Evolutionary conservation across 176 grass and related monocot species (phyloP).

Genomic region (Themeda triandra): DNA sequence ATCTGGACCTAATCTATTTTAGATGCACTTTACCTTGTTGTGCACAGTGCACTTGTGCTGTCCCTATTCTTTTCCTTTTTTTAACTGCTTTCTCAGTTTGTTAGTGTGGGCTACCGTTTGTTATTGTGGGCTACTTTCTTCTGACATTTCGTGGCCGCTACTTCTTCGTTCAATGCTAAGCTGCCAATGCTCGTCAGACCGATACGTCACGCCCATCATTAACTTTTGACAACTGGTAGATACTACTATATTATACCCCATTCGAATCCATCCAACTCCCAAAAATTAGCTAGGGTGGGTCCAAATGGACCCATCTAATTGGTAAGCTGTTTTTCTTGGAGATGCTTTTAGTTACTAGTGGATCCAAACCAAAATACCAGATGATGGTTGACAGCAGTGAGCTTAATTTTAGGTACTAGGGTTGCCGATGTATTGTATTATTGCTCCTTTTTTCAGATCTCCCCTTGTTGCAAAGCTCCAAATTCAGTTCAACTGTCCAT

Average conservation of each 20-base stretch:
- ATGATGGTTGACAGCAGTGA: neutral
- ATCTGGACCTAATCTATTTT: conserved; percentile 17
- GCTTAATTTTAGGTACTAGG: neutral
- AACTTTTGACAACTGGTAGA: too few species aligned
- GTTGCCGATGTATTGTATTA: neutral
- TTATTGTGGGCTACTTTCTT: too few species aligned
- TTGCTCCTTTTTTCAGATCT: neutral
- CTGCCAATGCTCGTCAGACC: too few species aligned
- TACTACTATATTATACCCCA: too few species aligned
- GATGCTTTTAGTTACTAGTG: neutral
- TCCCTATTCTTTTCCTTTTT: too few species aligned
- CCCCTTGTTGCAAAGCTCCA: neutral
- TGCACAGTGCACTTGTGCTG: too few species aligned
- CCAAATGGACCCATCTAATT: neutral
- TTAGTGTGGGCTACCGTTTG: too few species aligned
- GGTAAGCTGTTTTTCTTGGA: too few species aligned
- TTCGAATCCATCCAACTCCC: too few species aligned
- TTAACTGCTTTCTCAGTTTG: conserved; percentile 9
- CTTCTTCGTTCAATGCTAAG: neutral
- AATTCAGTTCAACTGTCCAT: conserved; percentile 28
- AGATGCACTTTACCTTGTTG: neutral
- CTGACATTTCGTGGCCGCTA: conserved; percentile 1
- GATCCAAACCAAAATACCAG: neutral
- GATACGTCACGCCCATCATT: too few species aligned
- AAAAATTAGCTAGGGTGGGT: neutral